A percentile compares a stretch with the other conserved stretches of the same genome.
Conservation (phyloP, 345 rosid genomes). For the Reutealis trisperma region DNA sequence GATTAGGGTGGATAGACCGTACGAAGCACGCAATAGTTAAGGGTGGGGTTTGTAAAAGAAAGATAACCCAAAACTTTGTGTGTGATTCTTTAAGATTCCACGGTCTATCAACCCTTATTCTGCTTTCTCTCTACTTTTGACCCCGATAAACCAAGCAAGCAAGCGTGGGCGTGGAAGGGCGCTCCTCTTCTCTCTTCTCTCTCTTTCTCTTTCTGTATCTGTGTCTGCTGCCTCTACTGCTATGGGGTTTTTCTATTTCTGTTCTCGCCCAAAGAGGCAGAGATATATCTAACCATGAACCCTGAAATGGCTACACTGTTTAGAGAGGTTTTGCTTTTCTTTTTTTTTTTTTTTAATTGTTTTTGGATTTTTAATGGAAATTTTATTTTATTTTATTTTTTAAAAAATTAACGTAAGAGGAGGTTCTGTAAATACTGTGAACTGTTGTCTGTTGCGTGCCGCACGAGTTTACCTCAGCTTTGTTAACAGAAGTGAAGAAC, state of each 20-base stretch:
- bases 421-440: neutral
- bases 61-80: constrained; percentile 15
- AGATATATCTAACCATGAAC: no score
- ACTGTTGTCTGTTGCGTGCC: neutral
- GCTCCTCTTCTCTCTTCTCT: constrained; percentile 16
- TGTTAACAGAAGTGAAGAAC: neutral
- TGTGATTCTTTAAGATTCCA: constrained; percentile 68
- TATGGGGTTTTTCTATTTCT: constrained; percentile 6
- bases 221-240: neutral
- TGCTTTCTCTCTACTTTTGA: constrained; percentile 34
- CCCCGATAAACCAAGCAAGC: neutral
- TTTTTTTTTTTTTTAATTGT: no score
- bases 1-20: constrained; percentile 83
- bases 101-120: constrained; percentile 74
- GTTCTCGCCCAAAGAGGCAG: neutral
- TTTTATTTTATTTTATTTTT: no score
- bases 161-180: neutral
- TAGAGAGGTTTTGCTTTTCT: neutral
- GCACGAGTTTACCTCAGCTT: neutral
- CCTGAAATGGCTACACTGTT: no score
- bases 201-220: constrained; percentile 14
- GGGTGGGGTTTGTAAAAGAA: constrained; percentile 20
- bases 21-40: constrained; percentile 64
- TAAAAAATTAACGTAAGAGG: no score
- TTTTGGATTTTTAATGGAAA: no score